phyloP scores from a whole-genome alignment of 371 early-diverging fungal species.

The Nematocida parisii region DNA sequence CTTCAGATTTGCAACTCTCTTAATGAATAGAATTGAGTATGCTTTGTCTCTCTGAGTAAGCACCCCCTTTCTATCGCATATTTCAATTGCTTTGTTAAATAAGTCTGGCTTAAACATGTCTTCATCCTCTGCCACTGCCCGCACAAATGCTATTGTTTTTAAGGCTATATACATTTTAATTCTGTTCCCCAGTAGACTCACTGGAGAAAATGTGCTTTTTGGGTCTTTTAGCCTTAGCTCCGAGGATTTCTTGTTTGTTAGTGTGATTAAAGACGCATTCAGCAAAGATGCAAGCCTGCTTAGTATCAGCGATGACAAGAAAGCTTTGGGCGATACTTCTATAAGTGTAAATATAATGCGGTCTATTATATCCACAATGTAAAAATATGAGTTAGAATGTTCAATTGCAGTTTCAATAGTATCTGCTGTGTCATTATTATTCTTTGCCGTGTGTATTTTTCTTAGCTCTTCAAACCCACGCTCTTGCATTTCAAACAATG shows the following conservation, averaged over 20 bases:
- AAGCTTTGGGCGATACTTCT: slow-evolving; percentile 71
- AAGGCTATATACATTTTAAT: slow-evolving; percentile 81
- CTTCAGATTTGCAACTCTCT: slow-evolving; percentile 72
- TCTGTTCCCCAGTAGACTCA: slow-evolving; percentile 77
- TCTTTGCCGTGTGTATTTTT: slow-evolving; percentile 57
- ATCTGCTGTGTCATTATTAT: slow-evolving; percentile 16
- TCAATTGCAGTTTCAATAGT: neutral
- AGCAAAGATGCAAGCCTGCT: slow-evolving; percentile 88
- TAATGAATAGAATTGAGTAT: slow-evolving; percentile 68
- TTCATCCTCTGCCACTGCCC: slow-evolving; percentile 79
- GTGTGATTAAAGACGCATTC: slow-evolving; percentile 81
- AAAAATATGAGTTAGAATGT: slow-evolving; percentile 37
- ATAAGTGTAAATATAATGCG: slow-evolving; percentile 52
- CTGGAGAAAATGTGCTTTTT: slow-evolving; percentile 78
- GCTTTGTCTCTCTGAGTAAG: slow-evolving; percentile 71
- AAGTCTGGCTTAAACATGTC: slow-evolving; percentile 65
- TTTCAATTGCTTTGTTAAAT: slow-evolving; percentile 61
- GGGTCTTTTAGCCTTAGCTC: slow-evolving; percentile 78
- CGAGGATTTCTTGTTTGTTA: slow-evolving; percentile 87
- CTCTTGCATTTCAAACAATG: slow-evolving; percentile 51
- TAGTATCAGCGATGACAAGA: slow-evolving; percentile 81
- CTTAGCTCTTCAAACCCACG: slow-evolving; percentile 59
- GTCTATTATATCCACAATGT: slow-evolving; percentile 53
- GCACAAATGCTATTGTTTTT: slow-evolving; percentile 63
- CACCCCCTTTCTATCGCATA: slow-evolving; percentile 60